Evolutionary conservation across 2,329 filamentous ascomycete genomes (phyloP), one percentile per base, ranked within the genome.

Genomic region (Exophiala sp.): DNA sequence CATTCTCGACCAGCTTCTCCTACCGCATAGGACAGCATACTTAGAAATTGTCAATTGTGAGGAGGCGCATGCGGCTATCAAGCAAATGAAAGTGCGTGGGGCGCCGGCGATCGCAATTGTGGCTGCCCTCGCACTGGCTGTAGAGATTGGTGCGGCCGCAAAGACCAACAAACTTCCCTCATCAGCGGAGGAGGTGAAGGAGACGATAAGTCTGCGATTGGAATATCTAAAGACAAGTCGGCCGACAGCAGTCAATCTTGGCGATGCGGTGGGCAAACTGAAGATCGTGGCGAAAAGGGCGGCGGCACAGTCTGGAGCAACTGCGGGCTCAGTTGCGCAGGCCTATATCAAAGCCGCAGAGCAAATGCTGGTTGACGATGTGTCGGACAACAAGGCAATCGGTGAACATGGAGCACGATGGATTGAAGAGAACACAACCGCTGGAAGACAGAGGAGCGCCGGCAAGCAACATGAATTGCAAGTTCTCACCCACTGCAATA

Each of bases 401-500:
- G 93, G 93, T 43, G 76, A 81, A 52, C 75, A 86, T 65, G 93
- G 93, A 32, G 87, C 89, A 0, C 76, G 82, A 57, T 98, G 93
- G 87, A 83, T 98, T 27, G 70, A 81, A 49, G 70, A 76, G 34
- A 80, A 87, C 60, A 63, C 69, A 56, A 29, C 73, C 40, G 69
- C 59, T 68, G 76, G 65, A 65, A 75, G 56, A 66, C 76, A 57
- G 62, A 74, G 65, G 62, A 53, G 47, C 22, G 32, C 22, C 16
- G 49, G 56, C 34, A 41, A 38, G 18, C 30, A 19, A 39, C 74
- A 69, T 60, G 73, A 75, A 58, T 71, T 95, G 41, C 88, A 87
- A n/a, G 84, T 98, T 37, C 72, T 98, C 59, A 98, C 93, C 9
- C 94, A 98, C 70, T 98, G 93, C 76, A 98, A 98, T 68, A 98